Conservation (phyloP, 768 basidiomycete species). For the Russula vinacea region DNA sequence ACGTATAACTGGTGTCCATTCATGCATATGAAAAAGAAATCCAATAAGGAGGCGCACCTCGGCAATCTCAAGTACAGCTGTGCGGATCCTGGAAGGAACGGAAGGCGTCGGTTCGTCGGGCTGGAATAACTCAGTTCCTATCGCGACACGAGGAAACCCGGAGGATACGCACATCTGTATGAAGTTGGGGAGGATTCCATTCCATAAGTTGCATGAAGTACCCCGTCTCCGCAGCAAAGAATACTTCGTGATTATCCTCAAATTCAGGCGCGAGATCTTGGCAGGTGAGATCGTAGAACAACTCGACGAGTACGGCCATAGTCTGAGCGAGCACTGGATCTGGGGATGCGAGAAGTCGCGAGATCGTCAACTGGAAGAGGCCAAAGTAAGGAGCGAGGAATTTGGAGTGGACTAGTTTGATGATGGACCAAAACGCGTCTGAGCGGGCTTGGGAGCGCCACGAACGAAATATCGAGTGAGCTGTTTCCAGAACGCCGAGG, state of each 20-base stretch:
- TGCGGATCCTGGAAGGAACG: constrained; percentile 86
- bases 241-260: constrained; percentile 81
- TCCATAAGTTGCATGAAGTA: constrained; percentile 78
- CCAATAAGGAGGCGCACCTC: constrained; percentile 54
- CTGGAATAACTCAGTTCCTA: constrained; percentile 38
- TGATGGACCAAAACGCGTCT: constrained; percentile 81
- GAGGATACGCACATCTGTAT: constrained; percentile 57
- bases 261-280: constrained; percentile 94
- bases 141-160: constrained; percentile 8
- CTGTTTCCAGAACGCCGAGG: constrained; percentile 86
- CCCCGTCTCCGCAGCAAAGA: constrained; percentile 68
- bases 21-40: constrained; percentile 2
- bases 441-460: constrained; percentile 92
- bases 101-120: constrained; percentile 80
- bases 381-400: constrained; percentile 84
- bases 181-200: constrained; percentile 71
- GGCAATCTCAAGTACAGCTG: constrained; percentile 83
- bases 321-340: constrained; percentile 59
- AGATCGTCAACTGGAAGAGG: constrained; percentile 69
- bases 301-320: constrained; percentile 74
- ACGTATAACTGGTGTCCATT: constrained; percentile 57
- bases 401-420: constrained; percentile 82
- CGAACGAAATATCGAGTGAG: constrained; percentile 91
- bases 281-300: constrained; percentile 91
- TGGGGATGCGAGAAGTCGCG: constrained; percentile 46